These are phyloP conservation scores for Plasmodium blacklocki DNA, from an alignment of 169 alveolate species.

Conservation along the genomic window DNA sequence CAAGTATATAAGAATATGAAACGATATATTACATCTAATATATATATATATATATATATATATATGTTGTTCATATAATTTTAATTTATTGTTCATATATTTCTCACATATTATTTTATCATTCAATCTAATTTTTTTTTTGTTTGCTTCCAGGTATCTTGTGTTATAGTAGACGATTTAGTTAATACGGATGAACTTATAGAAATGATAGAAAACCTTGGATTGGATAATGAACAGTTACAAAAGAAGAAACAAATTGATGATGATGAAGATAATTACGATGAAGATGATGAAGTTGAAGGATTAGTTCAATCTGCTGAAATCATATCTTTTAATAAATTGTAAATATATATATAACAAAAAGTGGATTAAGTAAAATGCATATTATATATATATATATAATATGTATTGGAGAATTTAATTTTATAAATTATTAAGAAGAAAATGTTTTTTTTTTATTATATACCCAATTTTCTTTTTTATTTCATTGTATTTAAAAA, in stretches of 20 bases:
- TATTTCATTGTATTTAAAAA: no score
- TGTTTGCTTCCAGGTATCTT: slow-evolving; percentile 78
- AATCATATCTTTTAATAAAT: slow-evolving; percentile 90
- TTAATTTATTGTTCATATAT: neutral
- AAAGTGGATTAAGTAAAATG: neutral
- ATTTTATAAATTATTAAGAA: no score
- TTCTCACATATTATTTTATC: neutral
- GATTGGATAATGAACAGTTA: slow-evolving; percentile 85
- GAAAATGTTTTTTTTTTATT: no score
- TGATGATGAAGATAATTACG: slow-evolving; percentile 81
- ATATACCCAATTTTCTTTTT: no score
- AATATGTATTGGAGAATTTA: no score
- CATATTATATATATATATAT: neutral
- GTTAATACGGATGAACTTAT: slow-evolving; percentile 87
- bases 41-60: neutral
- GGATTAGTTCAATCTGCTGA: slow-evolving; percentile 91
- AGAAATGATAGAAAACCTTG: slow-evolving; percentile 88
- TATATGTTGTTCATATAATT: neutral
- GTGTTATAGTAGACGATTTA: slow-evolving; percentile 88
- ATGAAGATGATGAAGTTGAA: slow-evolving; percentile 84
- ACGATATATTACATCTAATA: no score
- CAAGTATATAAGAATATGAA: slow-evolving; percentile 72
- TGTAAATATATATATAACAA: slow-evolving; percentile 56
- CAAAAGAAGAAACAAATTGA: slow-evolving; percentile 78
- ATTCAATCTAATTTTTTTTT: neutral